Base-by-base conservation (phyloP, 768 basidiomycete genomes). In the Paxillus ammoniavirescens region DNA sequence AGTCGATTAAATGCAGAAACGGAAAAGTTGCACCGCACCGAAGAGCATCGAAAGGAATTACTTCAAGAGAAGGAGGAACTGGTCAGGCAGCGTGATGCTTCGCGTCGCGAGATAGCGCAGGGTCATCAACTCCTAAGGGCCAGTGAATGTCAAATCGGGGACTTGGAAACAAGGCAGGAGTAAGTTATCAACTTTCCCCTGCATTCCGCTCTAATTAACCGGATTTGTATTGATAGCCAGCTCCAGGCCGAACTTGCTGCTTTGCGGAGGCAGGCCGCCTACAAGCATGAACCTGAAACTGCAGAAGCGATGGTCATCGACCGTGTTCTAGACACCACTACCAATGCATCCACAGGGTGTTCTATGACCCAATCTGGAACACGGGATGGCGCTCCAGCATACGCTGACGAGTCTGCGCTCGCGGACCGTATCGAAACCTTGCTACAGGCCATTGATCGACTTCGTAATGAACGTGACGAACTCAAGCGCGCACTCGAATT, bases 401-500 rank as follows among this genome's bases (percentile, higher is more conserved):
- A 60, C 60, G 40, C 56, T 9, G 52, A 53, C 40, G 60, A 69
- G 14, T 58, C 66, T 26, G 59, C 61, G 1, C 51, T 72, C 14
- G 70, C 79, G 15, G 65, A 61, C 17, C 71, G 79, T 42, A 74
- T 87, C 33, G 81, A 81, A 55, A 80, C 78, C 37, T 73, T 91
- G 21, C 73, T 91, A 47, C 67, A 67, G 26, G 83, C 88, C 2
- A 73, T 89, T 41, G 80, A 83, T n/a, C 81, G 89, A 33, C 72
- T 91, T 43, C 83, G 89, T 5, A 66, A 67, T 4, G 87, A 91
- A 59, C 77, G 89, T 5, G 84, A 91, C 56, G 72, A 68, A 43
- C 75, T 89, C 26, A 77, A 77, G 47, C 77, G 83, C 6, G 78
- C 86, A 50, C 68, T 91, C 13, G 77, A 87, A 46, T 92, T 91